phyloP scores from a whole-genome alignment of 2,329 filamentous ascomycete species.

The Xylogone sp. region DNA sequence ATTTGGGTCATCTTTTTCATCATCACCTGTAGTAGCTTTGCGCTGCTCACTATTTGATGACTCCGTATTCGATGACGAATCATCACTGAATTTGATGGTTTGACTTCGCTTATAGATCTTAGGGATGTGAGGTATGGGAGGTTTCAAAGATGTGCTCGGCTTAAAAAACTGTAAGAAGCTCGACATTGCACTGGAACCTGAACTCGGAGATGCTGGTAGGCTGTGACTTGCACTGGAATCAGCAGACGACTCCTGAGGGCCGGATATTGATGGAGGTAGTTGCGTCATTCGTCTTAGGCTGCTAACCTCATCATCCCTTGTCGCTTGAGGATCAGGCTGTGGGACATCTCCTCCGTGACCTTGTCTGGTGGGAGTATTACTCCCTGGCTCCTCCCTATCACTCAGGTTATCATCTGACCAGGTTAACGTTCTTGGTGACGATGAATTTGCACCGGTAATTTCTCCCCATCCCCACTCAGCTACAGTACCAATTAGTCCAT shows the following conservation, averaged over 20 bases:
- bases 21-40: slow-evolving; percentile 23
- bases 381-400: slow-evolving; percentile 23
- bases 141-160: slow-evolving; percentile 27
- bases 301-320: slow-evolving; percentile 61
- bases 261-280: not conserved
- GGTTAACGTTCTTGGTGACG: slow-evolving; percentile 18
- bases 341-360: slow-evolving; percentile 55
- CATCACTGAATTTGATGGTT: slow-evolving; percentile 53
- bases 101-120: slow-evolving; percentile 77
- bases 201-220: not conserved
- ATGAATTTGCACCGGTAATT: slow-evolving; percentile 65
- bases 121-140: slow-evolving; percentile 42
- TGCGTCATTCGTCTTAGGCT: slow-evolving; percentile 46
- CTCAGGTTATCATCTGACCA: slow-evolving; percentile 17
- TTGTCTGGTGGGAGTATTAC: slow-evolving; percentile 39
- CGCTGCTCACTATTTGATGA: slow-evolving; percentile 25
- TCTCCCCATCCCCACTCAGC: slow-evolving; percentile 95
- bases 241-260: not conserved
- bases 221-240: not conserved
- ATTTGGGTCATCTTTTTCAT: slow-evolving; percentile 39
- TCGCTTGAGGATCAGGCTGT: slow-evolving; percentile 63
- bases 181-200: slow-evolving; percentile 25
- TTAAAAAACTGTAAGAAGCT: slow-evolving; percentile 70
- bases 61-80: slow-evolving; percentile 11
- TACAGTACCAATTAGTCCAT: slow-evolving; percentile 86